Percentiles rank a stretch among this genome's conserved stretches.
Conservation (phyloP, 148 eudicot species). For the Oxyria digyna region DNA sequence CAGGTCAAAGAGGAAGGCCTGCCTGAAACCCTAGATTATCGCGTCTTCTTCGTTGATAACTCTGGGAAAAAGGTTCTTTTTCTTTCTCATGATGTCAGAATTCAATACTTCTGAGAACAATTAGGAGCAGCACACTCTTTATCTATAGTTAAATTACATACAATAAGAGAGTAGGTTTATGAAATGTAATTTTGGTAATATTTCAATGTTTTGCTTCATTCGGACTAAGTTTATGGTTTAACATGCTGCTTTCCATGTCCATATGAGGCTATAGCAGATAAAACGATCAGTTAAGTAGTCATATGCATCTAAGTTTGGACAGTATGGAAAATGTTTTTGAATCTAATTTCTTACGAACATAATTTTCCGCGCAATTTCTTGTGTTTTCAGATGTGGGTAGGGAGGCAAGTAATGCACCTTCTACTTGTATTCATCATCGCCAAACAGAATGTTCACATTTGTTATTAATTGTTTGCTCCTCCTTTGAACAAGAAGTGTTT, state of each 20-base stretch:
- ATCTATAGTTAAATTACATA: not conserved
- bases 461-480: not conserved
- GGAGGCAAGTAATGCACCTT: not conserved
- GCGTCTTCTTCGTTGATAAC: slow-evolving; percentile 55
- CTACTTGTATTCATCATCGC: not conserved
- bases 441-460: not conserved
- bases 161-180: not conserved
- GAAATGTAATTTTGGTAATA: not conserved
- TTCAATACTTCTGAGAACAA: not conserved
- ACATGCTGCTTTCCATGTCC: not conserved
- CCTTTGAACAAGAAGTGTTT: not conserved
- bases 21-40: slow-evolving; percentile 74
- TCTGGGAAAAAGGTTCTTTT: slow-evolving; percentile 62
- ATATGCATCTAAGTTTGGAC: not conserved
- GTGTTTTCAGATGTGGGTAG: not conserved
- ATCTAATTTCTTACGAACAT: not conserved
- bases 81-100: not conserved
- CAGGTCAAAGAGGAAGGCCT: slow-evolving; percentile 42
- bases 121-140: not conserved
- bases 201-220: not conserved
- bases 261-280: not conserved
- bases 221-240: not conserved
- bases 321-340: not conserved
- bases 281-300: not conserved
- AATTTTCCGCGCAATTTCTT: not conserved